Percentiles rank a stretch among this genome's conserved stretches.
Evolutionary conservation across 805 yeast genomes (phyloP).

Genomic region (Wickerhamiella slavikovae): DNA sequence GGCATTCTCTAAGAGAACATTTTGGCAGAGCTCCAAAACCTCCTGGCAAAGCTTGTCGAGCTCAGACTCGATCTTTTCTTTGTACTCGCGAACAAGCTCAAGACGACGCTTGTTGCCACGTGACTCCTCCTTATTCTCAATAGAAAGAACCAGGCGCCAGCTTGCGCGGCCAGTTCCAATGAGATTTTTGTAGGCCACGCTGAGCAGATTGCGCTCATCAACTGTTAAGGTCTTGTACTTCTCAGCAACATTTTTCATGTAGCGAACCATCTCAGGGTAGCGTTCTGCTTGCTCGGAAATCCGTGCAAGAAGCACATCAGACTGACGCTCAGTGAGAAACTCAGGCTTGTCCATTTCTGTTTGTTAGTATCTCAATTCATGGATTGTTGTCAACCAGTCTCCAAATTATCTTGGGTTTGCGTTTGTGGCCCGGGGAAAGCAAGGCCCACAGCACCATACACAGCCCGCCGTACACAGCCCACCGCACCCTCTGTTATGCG

Average conservation of each 20-base stretch:
- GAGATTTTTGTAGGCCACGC: constrained; percentile 95
- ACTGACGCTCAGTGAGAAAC: constrained; percentile 38
- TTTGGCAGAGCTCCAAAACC: constrained; percentile 67
- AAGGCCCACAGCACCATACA: too few relatives aligned
- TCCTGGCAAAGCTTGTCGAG: constrained; percentile 87
- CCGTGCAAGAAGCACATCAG: constrained; percentile 89
- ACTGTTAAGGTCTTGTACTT: constrained; percentile 89
- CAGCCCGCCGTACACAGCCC: too few relatives aligned
- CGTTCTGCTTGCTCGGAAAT: constrained; percentile 99
- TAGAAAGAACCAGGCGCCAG: constrained; percentile 96
- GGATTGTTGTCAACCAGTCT: too few relatives aligned
- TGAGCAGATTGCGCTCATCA: constrained; percentile 91
- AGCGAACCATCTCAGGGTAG: constrained; percentile 97
- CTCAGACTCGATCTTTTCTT: constrained; percentile 84
- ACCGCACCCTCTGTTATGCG: too few relatives aligned
- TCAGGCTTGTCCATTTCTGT: too few relatives aligned
- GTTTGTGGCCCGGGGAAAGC: too few relatives aligned
- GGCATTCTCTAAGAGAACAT: constrained; percentile 84
- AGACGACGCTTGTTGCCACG: constrained; percentile 89
- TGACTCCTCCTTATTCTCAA: constrained; percentile 94
- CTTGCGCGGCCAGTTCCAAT: constrained; percentile 99
- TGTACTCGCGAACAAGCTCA: constrained; percentile 74
- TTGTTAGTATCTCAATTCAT: too few relatives aligned
- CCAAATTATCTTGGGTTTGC: too few relatives aligned
- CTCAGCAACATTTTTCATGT: constrained; percentile 94